phyloP scores from a whole-genome alignment of 192 early-diverging fungal species.

The Umbelopsis sp. region DNA sequence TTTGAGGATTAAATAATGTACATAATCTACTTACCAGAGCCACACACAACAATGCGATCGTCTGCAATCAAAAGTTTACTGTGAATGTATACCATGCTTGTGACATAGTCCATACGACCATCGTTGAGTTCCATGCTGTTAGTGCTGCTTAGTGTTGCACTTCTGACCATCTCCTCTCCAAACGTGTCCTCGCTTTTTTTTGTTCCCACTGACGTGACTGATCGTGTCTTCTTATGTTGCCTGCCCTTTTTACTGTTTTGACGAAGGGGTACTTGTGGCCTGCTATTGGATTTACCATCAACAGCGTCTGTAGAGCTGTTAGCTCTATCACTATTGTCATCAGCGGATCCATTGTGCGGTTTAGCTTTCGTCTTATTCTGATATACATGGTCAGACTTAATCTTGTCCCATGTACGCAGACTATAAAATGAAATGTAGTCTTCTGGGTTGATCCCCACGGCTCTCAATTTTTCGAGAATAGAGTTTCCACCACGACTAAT shows the following conservation, averaged over 20 bases:
- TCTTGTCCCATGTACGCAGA: slow-evolving; percentile 71
- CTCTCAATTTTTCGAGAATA: slow-evolving; percentile 57
- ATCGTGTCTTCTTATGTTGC: slow-evolving; percentile 4
- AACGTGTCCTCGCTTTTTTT: not conserved
- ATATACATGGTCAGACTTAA: slow-evolving; percentile 43
- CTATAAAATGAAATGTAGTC: slow-evolving; percentile 78
- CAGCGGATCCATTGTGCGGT: not conserved
- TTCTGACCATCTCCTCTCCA: slow-evolving; percentile 16
- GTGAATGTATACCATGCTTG: slow-evolving; percentile 88
- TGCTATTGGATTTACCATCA: not conserved
- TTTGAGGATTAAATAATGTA: not conserved
- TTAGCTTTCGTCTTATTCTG: not conserved
- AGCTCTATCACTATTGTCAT: slow-evolving; percentile 1
- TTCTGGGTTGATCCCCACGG: slow-evolving; percentile 58
- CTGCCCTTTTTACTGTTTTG: slow-evolving; percentile 1
- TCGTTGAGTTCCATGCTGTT: slow-evolving; percentile 23
- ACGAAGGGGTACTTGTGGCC: not conserved
- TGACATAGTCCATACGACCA: slow-evolving; percentile 56
- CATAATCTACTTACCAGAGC: slow-evolving; percentile 55
- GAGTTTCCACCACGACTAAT: slow-evolving; percentile 76
- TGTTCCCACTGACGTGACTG: not conserved
- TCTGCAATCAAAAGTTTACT: slow-evolving; percentile 88
- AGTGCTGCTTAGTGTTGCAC: slow-evolving; percentile 6
- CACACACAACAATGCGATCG: slow-evolving; percentile 80
- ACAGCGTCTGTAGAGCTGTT: not conserved